Base-by-base conservation (phyloP, 2,329 filamentous ascomycete species). In the Cladosporium austrohemisphaericum region DNA sequence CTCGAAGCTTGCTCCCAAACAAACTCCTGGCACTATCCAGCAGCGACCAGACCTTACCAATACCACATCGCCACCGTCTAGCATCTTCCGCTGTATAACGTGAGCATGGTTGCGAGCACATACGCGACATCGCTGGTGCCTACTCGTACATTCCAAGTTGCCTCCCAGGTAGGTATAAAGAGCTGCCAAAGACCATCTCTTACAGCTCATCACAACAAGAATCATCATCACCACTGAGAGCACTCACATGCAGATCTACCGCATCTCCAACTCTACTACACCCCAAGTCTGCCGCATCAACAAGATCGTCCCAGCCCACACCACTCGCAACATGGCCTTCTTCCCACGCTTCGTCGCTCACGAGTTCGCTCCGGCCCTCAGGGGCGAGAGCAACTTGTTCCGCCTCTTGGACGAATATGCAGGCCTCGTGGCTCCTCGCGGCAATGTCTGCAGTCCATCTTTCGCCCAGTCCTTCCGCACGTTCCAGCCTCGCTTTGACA, bases 401-500 rank as follows among this genome's bases (percentile, higher is more conserved):
- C 69, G 70, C 45, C 67, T 76, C 37, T 65, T 72, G 55, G 72
- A 75, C 60, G 73, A 74, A 60, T 74, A 72, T 54, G 70, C 60
- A 43, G 56, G 52, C 32, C 60, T 74, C 53, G 57, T 61, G 22
- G 54, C 55, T 44, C 53, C 49, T 18, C 65, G 66, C 23, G 43
- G 49, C 9, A 29, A n/a, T 25, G 20, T 13, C 55, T 62, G 51
- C 26, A 20, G 28, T 4, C 37, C 37, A 29, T 41, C 46, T 10
- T 43, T 36, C 28, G 22, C 46, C 6, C 40, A 38, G 23, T 31
- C 33, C 38, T 16, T 40, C 20, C 38, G 32, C 18, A 41, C 32
- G 8, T 91, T 89, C 78, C 78, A 80, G 51, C 88, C 87, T 48
- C 85, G 83, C 69, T 92, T 92, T 63, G 87, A 92, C 61, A 76